Conservation (phyloP, 495 filamentous ascomycete genomes). For the Aspergillus haitiensis region DNA sequence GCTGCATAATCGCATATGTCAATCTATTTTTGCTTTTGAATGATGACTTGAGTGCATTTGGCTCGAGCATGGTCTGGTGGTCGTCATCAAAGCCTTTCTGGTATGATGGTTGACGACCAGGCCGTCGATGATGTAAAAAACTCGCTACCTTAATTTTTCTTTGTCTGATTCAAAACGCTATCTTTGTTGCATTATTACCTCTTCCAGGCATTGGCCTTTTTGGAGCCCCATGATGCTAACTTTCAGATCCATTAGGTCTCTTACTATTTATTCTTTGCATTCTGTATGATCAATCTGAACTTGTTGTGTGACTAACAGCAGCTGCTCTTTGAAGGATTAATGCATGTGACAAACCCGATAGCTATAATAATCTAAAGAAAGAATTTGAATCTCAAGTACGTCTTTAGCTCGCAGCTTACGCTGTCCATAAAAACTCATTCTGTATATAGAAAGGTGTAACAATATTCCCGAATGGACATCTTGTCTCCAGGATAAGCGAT, state of each 20-base stretch:
- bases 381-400: conserved; percentile 76
- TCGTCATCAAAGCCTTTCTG: conserved; percentile 52
- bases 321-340: conserved; percentile 65
- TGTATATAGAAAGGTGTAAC: conserved; percentile 47
- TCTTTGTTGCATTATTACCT: conserved; percentile 6
- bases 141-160: conserved; percentile 88
- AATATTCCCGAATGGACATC: conserved; percentile 88
- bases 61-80: conserved; percentile 82
- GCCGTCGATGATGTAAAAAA: conserved; percentile 91
- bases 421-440: conserved; percentile 40
- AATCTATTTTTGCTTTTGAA: conserved; percentile 37
- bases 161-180: conserved; percentile 66
- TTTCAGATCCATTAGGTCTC: conserved; percentile 14
- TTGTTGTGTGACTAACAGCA: conserved; percentile 35
- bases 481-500: conserved; percentile 91
- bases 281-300: conserved; percentile 17
- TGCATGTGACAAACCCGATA: conserved; percentile 88
- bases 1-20: too few relatives aligned
- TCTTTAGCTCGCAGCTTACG: conserved; percentile 37
- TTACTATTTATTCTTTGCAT: conserved; percentile 6
- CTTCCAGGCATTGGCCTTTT: neutral
- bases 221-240: conserved; percentile 12
- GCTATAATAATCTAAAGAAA: conserved; percentile 68
- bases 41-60: conserved; percentile 99
- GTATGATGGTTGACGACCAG: conserved; percentile 37